Evolutionary conservation across 1,284 basidiomycete genomes (phyloP).

Genomic region (Cutaneotrichosporon mucoides): DNA sequence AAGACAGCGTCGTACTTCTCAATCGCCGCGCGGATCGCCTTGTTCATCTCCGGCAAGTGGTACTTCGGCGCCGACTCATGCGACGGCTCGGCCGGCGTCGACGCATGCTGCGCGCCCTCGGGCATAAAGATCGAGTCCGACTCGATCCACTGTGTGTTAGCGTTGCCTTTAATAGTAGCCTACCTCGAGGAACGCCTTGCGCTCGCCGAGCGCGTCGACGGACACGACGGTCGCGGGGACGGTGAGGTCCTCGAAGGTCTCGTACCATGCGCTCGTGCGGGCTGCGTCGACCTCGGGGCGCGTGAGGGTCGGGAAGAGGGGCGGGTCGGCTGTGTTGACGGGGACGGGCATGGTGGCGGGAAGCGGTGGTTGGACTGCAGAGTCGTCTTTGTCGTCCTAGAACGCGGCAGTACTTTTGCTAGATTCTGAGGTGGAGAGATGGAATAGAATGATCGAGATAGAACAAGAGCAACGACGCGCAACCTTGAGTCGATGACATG

Average conservation of each 20-base stretch:
- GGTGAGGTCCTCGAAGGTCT: conserved; percentile 63
- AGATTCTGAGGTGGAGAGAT: too few species aligned
- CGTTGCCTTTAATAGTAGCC: conserved; percentile 31
- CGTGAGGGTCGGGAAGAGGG: conserved; percentile 13
- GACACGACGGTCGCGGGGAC: conserved; percentile 76
- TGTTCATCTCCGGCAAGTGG: conserved; percentile 69
- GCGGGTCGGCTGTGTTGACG: not conserved
- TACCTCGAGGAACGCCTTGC: conserved; percentile 72
- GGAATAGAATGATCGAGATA: too few species aligned
- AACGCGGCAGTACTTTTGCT: too few species aligned
- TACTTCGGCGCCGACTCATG: conserved; percentile 29
- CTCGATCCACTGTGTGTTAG: conserved; percentile 27
- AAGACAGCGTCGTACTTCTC: conserved; percentile 71
- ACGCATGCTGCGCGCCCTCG: conserved; percentile 39
- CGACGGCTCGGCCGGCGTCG: not conserved
- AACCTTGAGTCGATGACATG: too few species aligned
- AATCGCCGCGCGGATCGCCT: conserved; percentile 65
- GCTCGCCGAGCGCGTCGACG: conserved; percentile 75
- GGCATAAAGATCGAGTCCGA: conserved; percentile 51
- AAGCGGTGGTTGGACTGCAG: too few species aligned
- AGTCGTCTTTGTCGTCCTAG: too few species aligned
- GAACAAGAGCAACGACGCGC: too few species aligned
- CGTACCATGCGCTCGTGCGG: conserved; percentile 86
- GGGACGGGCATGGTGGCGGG: conserved; percentile 16
- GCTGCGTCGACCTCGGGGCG: conserved; percentile 55